phyloP scores from a whole-genome alignment of 768 basidiomycete species.

The Phlebiopsis flavidoalba region DNA sequence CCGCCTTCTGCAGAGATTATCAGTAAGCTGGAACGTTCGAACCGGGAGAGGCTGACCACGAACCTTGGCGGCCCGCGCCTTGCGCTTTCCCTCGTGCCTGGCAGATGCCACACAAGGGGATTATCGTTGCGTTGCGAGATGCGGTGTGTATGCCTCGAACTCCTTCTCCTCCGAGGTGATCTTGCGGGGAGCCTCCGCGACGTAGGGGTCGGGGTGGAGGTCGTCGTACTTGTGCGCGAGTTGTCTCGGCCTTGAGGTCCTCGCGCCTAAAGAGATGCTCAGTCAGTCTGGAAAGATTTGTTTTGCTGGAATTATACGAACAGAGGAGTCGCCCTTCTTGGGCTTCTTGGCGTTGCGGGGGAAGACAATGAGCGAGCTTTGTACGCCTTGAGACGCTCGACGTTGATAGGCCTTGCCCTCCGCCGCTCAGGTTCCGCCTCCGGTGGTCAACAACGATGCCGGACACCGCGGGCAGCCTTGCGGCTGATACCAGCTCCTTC shows the following conservation, averaged over 20 bases:
- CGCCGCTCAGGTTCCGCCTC: slow-evolving; percentile 91
- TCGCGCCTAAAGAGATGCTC: slow-evolving; percentile 55
- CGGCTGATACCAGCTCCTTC: slow-evolving; percentile 93
- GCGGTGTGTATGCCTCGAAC: slow-evolving; percentile 86
- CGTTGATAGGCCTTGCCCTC: slow-evolving; percentile 95
- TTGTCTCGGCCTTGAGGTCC: slow-evolving; percentile 74
- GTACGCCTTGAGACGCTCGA: slow-evolving; percentile 92
- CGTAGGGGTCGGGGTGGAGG: slow-evolving; percentile 62
- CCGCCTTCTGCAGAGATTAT: slow-evolving; percentile 60
- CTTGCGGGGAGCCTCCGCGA: slow-evolving; percentile 83
- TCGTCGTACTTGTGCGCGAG: slow-evolving; percentile 60
- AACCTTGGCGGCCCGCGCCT: slow-evolving; percentile 82
- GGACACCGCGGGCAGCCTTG: slow-evolving; percentile 88
- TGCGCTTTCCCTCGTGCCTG: slow-evolving; percentile 84
- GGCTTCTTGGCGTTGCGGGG: slow-evolving; percentile 93
- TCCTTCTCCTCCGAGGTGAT: slow-evolving; percentile 88
- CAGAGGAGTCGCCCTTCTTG: slow-evolving; percentile 92
- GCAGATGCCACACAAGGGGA: slow-evolving; percentile 77
- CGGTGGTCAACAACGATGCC: slow-evolving; percentile 97
- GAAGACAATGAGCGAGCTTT: slow-evolving; percentile 93
- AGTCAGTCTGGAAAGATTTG: not conserved
- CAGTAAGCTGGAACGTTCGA: slow-evolving; percentile 14
- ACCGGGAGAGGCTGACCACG: slow-evolving; percentile 22
- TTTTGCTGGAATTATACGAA: slow-evolving; percentile 34
- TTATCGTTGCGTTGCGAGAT: slow-evolving; percentile 80